A percentile compares a stretch with the other conserved stretches of the same genome.
phyloP scores from a whole-genome alignment of 2,329 filamentous ascomycete species.

The Dactylella cylindrospora region DNA sequence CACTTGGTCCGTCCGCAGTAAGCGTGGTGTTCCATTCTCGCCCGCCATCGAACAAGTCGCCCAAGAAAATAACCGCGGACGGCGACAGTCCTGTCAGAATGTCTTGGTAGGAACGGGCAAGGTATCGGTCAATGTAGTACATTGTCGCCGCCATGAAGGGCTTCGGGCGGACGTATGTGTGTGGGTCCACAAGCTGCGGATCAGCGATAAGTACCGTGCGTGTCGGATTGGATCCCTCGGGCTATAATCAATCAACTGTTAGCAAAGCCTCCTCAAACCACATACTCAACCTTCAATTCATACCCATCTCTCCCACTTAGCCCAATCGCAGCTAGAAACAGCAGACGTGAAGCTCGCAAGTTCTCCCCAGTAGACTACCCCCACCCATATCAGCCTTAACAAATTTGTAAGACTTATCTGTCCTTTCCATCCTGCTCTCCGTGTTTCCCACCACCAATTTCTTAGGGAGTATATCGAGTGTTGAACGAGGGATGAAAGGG shows the following conservation, averaged over 20 bases:
- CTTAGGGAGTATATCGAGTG: slow-evolving; percentile 1
- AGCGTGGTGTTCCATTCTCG: slow-evolving; percentile 83
- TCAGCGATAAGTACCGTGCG: slow-evolving; percentile 83
- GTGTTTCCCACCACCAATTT: slow-evolving; percentile 35
- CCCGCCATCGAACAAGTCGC: slow-evolving; percentile 92
- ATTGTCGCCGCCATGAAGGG: slow-evolving; percentile 64
- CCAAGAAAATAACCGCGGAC: slow-evolving; percentile 85
- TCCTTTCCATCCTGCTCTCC: slow-evolving; percentile 20
- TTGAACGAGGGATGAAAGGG: slow-evolving; percentile 14
- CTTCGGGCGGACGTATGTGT: slow-evolving; percentile 84
- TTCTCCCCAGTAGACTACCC: slow-evolving; percentile 82
- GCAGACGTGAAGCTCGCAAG: slow-evolving; percentile 71
- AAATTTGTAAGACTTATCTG: slow-evolving; percentile 55
- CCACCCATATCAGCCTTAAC: slow-evolving; percentile 71
- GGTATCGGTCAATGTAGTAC: slow-evolving; percentile 82
- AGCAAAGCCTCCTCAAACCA: neutral
- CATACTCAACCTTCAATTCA: too few relatives aligned
- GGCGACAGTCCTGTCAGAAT: slow-evolving; percentile 76
- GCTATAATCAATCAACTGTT: slow-evolving; percentile 58
- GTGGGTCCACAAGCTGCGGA: slow-evolving; percentile 87
- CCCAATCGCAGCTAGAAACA: slow-evolving; percentile 75
- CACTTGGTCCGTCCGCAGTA: slow-evolving; percentile 51
- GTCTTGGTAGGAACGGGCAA: slow-evolving; percentile 76
- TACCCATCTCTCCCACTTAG: slow-evolving; percentile 91
- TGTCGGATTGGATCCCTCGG: slow-evolving; percentile 74